Base-by-base conservation (phyloP, 306 rosid genomes). In the Lagenaria siceraria region DNA sequence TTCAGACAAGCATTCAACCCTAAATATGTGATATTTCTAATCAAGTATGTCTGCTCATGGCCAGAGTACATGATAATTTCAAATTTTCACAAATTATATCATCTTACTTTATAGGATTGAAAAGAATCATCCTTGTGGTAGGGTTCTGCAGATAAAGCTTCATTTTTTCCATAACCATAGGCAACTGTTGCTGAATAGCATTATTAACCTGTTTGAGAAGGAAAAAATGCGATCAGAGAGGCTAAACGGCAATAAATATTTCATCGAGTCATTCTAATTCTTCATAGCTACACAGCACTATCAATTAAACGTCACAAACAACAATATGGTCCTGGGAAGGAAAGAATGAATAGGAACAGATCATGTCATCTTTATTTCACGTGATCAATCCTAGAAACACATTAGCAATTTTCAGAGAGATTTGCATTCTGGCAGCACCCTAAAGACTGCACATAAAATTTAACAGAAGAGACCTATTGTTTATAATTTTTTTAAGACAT, bases 31-130 rank as follows among this genome's bases (percentile, higher is more conserved):
- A 27, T 43, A 43, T 43, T 22, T 70, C 36, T 43, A 43, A 43
- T 43, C 35, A 70, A 70, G 38, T 24, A 38, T 43, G 13, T n/a
- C 56, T 13, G 38, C 38, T 46, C 38, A 70, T 38, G 56, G 75
- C 22, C 55, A 24, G 7, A 24, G 14, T 29, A 29, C 75, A 70
- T 25, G 9, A 12, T n/a, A 42, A 22, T 69, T 68, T 21, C 75
- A 22, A 81, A 75, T 0, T 8, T 42, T n/a, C 12, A 71, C 21
- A 65, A 52, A 70, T 27, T 70, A n/a, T 38, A 62, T 31, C 38
- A 74, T 76, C 97, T 86, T 86, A 92, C 98, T 89, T 90, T 80
- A 95, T 95, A 38, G 99, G 97, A 77, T 92, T 92, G 92, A 95
- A 95, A 75, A 95, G 97, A 83, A 92, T 95, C 48, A 89, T 90